Evolutionary conservation across 2,329 filamentous ascomycete species (phyloP), one percentile per base, ranked within the genome.

Genomic region (Microcyclospora pomicola): DNA sequence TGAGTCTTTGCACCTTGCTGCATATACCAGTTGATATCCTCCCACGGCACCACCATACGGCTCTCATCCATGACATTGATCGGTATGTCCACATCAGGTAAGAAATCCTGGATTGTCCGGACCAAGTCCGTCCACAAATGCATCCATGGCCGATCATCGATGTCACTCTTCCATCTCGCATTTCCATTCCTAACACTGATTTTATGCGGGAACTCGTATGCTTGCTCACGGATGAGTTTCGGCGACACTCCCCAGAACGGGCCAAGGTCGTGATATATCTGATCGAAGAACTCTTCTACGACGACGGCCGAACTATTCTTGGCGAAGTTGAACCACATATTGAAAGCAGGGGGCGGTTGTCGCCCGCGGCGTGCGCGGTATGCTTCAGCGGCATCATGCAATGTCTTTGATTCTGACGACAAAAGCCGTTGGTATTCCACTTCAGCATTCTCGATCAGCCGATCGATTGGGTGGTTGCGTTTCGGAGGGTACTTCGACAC

Each of bases 21-120:
- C 42, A 65, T 55, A 41, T 63, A 61, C 14, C 48, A 51, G 30
- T 61, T 51, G 11, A 69, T 60, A 15, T 59, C 56, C 35, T 69
- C 65, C 59, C 61, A 68, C 0, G 64, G 62, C 4, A 67, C 63
- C 12, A 69, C 55, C 6, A 70, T 45, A 2, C 66, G 56, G 28
- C 60, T 60, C 49, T 69, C 64, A 38, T 69, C 67, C 64, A 69
- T 68, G 27, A 59, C 49, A 44, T 70, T 69, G 35, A 69, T 55
- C 0, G 66, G 56, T 34, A 70, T 52, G 37, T 68, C 61, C 27
- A 70, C 46, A 44, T 69, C 65, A 3, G 66, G 66, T 11, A 69
- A 50, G 34, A 45, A 47, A 13, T 54, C 47, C 5, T 57, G 44
- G 9, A 68, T 53, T 9, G 52, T 58, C 27, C 50, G 39, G 11